Evolutionary conservation across 139 green algal genomes (phyloP).

Genomic region (Chlamydomonas asymmetrica): DNA sequence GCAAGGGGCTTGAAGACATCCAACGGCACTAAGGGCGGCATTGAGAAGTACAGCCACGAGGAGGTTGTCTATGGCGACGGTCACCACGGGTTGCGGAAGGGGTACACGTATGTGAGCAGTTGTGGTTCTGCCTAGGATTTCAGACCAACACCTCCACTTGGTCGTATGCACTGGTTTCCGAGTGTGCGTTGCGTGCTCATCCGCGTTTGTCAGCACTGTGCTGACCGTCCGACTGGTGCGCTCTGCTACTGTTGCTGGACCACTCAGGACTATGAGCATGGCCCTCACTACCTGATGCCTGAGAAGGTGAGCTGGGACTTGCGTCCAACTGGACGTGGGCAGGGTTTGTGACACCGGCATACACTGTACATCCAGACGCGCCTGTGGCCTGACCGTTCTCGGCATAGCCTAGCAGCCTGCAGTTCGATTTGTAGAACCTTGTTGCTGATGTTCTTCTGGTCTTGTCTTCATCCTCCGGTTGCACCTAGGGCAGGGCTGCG

Average conservation of each 20-base stretch:
- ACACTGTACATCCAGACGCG: not conserved
- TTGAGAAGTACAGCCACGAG: constrained; percentile 32
- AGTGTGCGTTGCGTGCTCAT: no score
- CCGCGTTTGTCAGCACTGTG: no score
- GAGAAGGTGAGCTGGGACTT: constrained; percentile 29
- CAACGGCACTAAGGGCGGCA: constrained; percentile 1
- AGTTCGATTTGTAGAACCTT: not conserved
- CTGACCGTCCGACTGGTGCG: no score
- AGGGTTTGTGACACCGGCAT: no score
- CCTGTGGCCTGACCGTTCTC: not conserved
- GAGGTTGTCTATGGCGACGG: constrained; percentile 40
- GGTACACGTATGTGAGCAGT: constrained; percentile 48
- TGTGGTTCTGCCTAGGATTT: no score
- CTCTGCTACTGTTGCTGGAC: no score
- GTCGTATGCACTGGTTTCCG: no score
- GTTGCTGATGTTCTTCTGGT: not conserved
- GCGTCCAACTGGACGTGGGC: no score
- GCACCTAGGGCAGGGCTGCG: no score
- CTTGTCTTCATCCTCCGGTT: no score
- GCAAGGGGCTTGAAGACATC: constrained; percentile 19
- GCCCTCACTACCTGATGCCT: constrained; percentile 35
- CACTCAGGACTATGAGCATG: constrained; percentile 48
- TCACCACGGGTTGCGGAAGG: constrained; percentile 36
- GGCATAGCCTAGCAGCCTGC: not conserved
- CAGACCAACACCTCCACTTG: no score